Conservation (phyloP, 2,329 filamentous ascomycete species). For the Pyrenophora teres region DNA sequence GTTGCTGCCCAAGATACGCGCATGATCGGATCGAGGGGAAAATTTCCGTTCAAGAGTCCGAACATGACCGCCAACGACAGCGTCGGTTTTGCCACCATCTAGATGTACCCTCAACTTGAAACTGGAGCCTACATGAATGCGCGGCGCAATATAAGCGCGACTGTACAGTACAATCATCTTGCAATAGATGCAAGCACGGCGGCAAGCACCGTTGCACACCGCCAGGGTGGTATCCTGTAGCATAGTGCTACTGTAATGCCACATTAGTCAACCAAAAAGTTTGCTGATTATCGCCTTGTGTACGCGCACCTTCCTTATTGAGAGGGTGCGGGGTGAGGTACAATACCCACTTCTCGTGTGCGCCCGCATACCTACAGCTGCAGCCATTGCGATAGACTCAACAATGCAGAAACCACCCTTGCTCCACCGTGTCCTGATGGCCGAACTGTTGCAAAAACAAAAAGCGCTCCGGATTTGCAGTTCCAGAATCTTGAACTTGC, state of each 20-base stretch:
- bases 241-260: conserved; percentile 21
- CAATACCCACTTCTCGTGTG: conserved; percentile 15
- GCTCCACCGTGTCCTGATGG: background rate
- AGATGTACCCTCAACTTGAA: background rate
- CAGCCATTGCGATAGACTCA: conserved; percentile 4
- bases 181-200: conserved; percentile 24
- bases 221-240: conserved; percentile 19
- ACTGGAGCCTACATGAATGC: conserved; percentile 1
- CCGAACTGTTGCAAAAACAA: conserved; percentile 1
- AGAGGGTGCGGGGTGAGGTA: conserved; percentile 9
- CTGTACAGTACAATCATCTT: conserved; percentile 28
- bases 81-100: background rate
- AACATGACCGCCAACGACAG: background rate
- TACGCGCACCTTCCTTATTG: conserved; percentile 25
- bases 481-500: background rate
- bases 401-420: conserved; percentile 2
- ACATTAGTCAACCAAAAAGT: conserved; percentile 15
- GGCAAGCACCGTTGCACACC: conserved; percentile 22
- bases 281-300: conserved; percentile 11
- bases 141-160: conserved; percentile 13
- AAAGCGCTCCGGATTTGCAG: background rate
- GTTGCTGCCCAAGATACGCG: background rate
- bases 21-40: background rate
- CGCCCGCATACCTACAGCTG: background rate
- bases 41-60: background rate